Evolutionary conservation across 345 rosid genomes (phyloP).

Genomic region (Populus tremula): DNA sequence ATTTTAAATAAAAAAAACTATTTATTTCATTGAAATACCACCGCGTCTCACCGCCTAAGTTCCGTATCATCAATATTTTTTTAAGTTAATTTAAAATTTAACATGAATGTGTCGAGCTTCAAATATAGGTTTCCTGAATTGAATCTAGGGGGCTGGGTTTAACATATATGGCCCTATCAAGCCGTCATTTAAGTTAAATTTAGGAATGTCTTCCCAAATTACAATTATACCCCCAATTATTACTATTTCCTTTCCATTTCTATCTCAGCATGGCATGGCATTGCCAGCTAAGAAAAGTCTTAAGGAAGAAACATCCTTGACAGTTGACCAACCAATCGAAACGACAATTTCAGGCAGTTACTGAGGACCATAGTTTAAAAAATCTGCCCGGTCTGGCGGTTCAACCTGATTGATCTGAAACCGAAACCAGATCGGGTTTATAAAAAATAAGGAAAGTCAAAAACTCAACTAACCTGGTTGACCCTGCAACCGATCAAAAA

Average conservation of each 20-base stretch:
- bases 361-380: not conserved
- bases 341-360: not conserved
- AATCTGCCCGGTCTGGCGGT: fast-evolving
- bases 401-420: fast-evolving
- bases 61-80: too few species aligned
- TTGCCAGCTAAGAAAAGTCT: not conserved
- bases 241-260: not conserved
- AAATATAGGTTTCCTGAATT: too few species aligned
- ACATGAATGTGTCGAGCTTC: too few species aligned
- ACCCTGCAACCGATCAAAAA: fast-evolving
- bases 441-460: too few species aligned
- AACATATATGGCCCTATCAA: too few species aligned
- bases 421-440: fast-evolving
- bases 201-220: not conserved
- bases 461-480: fast-evolving
- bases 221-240: slow-evolving; percentile 2
- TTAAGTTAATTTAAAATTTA: too few species aligned
- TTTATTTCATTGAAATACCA: too few species aligned
- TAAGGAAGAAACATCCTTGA: not conserved
- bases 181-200: slow-evolving; percentile 15
- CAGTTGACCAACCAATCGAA: not conserved
- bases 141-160: too few species aligned
- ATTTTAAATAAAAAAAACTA: too few species aligned
- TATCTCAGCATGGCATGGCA: not conserved
- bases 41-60: too few species aligned